These are phyloP conservation scores for Anacardium occidentale DNA, from an alignment of 345 rosid genomes.

Conservation along the genomic window DNA sequence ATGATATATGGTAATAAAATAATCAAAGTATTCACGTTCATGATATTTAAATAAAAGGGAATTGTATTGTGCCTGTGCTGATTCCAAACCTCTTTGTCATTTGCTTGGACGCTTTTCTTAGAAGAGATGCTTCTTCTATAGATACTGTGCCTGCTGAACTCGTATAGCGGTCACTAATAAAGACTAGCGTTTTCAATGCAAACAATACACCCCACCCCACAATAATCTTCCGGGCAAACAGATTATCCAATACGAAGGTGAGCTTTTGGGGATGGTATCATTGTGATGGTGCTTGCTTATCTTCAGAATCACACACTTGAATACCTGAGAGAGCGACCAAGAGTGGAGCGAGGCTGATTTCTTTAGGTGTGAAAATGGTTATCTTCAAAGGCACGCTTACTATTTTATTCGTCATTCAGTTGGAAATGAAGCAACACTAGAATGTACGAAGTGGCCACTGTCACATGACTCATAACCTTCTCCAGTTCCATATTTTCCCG, in stretches of 20 bases:
- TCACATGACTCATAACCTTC: too few species aligned
- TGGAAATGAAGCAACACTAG: background rate
- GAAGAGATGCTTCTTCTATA: too few species aligned
- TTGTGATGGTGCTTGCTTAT: background rate
- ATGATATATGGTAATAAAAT: too few species aligned
- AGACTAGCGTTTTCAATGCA: too few species aligned
- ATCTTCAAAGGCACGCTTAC: background rate
- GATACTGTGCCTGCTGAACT: too few species aligned
- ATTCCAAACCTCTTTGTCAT: too few species aligned
- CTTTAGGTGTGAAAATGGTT: background rate
- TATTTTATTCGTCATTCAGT: background rate
- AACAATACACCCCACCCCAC: too few species aligned
- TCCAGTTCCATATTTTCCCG: background rate
- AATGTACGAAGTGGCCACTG: background rate
- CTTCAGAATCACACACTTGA: background rate
- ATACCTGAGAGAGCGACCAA: background rate
- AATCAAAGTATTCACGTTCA: too few species aligned
- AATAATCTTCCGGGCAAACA: background rate
- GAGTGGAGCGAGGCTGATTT: background rate
- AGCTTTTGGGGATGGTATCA: background rate
- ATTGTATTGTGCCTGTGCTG: too few species aligned
- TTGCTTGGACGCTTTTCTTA: too few species aligned
- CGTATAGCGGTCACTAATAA: too few species aligned
- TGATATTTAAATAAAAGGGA: too few species aligned
- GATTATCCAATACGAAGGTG: background rate